Base-by-base conservation (phyloP, 2,329 filamentous ascomycete species). In the Epichloe gansuensis region DNA sequence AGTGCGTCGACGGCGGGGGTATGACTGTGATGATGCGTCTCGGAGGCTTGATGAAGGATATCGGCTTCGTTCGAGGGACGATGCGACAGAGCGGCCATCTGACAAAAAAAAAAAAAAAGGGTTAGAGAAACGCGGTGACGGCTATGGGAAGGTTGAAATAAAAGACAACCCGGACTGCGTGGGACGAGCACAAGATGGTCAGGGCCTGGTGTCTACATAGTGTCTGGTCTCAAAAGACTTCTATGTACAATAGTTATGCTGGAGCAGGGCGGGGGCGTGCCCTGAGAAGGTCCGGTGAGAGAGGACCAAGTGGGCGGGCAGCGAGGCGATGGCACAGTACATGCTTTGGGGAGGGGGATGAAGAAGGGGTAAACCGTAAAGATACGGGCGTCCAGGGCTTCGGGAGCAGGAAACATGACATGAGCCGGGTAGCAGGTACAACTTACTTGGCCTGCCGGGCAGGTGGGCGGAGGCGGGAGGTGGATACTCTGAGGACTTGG, bases 81-180 rank as follows among this genome's bases (percentile, higher is more conserved):
- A 59, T 67, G 63, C 61, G 66, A 68, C 62, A 69, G 61, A 63
- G 70, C 68, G 66, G 71, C 71, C 72, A 75, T 75, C 72, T 74
- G 73, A 68, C 66, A 63, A 59, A 61, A 60, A 61, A 58, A 59
- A 52, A 53, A 61, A 51, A 54, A 59, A 57, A 62, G 58, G 54
- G 54, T 42, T 21, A 65, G 65, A 61, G 57, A 57, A 50, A 54
- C 55, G 56, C 59, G 58, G 61, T 62, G 60, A 61, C 60, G 61
- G 59, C 62, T 62, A 53, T 54, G 62, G 61, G 58, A 63, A 64
- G 61, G 61, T 65, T 64, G 60, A 66, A 65, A 65, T 65, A 66
- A 62, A 54, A 61, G 53, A 59, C 50, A 51, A 55, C 52, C 46
- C 45, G 51, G 46, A 51, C 52, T 55, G 51, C 55, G 54, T 55